phyloP scores from a whole-genome alignment of 768 basidiomycete species.

The Xerocomellus dryophilus region DNA sequence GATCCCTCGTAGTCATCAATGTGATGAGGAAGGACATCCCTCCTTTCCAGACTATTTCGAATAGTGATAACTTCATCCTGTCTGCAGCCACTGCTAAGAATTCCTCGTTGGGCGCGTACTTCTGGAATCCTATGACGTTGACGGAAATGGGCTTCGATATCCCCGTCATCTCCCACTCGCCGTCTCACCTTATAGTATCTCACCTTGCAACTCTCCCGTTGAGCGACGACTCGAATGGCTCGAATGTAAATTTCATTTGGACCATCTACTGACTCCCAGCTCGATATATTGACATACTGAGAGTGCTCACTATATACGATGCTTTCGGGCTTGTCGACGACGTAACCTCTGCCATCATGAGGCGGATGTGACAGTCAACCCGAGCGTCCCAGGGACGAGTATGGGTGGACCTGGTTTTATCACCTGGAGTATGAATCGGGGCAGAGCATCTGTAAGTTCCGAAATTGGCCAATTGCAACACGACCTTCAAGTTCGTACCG shows the following conservation, averaged over 20 bases:
- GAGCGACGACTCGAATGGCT: background rate
- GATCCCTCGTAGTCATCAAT: background rate
- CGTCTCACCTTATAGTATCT: background rate
- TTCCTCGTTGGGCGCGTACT: background rate
- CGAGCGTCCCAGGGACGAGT: no score
- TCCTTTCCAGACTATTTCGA: background rate
- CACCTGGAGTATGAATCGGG: no score
- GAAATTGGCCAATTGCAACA: no score
- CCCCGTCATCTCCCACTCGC: background rate
- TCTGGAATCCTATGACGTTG: slow-evolving; percentile 5
- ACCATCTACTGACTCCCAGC: background rate
- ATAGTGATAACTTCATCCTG: background rate
- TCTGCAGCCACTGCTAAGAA: background rate
- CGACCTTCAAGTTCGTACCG: no score
- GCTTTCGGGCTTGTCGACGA: no score
- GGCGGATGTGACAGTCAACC: no score
- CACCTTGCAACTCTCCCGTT: background rate
- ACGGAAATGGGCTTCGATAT: background rate
- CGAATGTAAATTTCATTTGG: background rate
- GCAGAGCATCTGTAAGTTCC: no score
- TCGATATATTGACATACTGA: no score
- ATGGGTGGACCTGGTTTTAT: no score
- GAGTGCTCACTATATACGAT: no score
- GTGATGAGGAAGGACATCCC: background rate
- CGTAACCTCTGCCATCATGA: no score